Percentiles rank a stretch among this genome's conserved stretches.
These are phyloP conservation scores for Solanum sparsipilum DNA, from an alignment of 257 asterid species.

Conservation along the genomic window DNA sequence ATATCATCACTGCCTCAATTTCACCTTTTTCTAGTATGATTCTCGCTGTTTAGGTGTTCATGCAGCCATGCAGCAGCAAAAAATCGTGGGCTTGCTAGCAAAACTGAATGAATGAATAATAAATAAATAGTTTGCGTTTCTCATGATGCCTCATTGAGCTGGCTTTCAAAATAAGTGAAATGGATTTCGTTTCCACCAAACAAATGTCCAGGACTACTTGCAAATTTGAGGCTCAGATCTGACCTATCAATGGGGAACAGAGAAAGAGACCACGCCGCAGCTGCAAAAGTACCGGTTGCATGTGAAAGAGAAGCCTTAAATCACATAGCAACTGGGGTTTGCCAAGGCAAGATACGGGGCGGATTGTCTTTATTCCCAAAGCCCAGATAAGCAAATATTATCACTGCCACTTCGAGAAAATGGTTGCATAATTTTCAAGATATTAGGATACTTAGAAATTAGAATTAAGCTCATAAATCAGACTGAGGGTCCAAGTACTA, in stretches of 20 bases:
- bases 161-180: neutral
- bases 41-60: neutral
- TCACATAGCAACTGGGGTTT: neutral
- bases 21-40: neutral
- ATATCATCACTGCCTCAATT: neutral
- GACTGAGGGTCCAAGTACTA: neutral
- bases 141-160: neutral
- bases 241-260: neutral
- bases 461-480: neutral
- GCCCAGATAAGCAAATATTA: neutral
- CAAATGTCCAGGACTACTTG: neutral
- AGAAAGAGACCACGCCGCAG: slow-evolving; percentile 6
- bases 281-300: slow-evolving; percentile 14
- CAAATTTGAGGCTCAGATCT: slow-evolving; percentile 15
- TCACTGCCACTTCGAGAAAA: neutral
- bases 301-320: neutral
- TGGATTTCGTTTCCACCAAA: neutral
- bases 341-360: slow-evolving; percentile 18
- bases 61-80: neutral
- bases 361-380: neutral
- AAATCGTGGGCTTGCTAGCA: neutral
- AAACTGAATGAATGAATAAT: neutral
- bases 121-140: neutral
- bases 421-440: neutral
- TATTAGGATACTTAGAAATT: neutral